Base-by-base conservation (phyloP, 2,329 filamentous ascomycete species). In the Aspergillus thermomutatus region DNA sequence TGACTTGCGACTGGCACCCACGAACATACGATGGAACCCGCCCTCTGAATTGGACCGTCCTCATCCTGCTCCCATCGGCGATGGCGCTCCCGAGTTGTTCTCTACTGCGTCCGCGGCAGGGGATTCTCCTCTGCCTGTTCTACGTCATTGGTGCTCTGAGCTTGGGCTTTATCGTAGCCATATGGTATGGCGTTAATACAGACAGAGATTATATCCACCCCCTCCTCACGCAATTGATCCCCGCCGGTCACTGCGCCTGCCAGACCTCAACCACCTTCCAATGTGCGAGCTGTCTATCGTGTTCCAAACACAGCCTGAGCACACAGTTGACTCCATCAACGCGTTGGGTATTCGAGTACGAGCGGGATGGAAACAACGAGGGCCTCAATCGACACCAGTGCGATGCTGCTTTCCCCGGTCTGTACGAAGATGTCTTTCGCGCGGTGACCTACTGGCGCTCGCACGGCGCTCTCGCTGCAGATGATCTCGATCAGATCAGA, bases 211-310 rank as follows among this genome's bases (percentile, higher is more conserved):
- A 73, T 25, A 65, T 74, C 21, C 69, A 71, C 41, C 73, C 72
- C 1, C 48, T 74, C 27, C 62, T 75, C 50, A 75, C 70, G 5
- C 73, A 75, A 48, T 55, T 75, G 8, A 72, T 75, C 50, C 73
- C 73, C 49, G 73, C 72, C 8, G 73, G 73, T 11, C 72, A 75
- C 55, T 75, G 72, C 57, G 69, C 72, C 37, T 75, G 72, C 57
- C 58, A 71, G 56, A 67, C 68, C n/a, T 72, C 72, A 2, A 74
- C 72, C 5, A 72, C 68, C 34, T 75, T 75, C 59, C 65, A 74
- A 55, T 75, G 73, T 58, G 63, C 68, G 4, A 74, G 65, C 48
- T 73, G 72, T 55, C 58, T 75, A 23, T 64, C 66, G 7, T 72
- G 69, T 40, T 60, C 68, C 43, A 6, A 58, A 17, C 53, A 55